Evolutionary conservation across 1,284 basidiomycete species (phyloP), one percentile per base, ranked within the genome.

Genomic region (Leccinum pachyderme): DNA sequence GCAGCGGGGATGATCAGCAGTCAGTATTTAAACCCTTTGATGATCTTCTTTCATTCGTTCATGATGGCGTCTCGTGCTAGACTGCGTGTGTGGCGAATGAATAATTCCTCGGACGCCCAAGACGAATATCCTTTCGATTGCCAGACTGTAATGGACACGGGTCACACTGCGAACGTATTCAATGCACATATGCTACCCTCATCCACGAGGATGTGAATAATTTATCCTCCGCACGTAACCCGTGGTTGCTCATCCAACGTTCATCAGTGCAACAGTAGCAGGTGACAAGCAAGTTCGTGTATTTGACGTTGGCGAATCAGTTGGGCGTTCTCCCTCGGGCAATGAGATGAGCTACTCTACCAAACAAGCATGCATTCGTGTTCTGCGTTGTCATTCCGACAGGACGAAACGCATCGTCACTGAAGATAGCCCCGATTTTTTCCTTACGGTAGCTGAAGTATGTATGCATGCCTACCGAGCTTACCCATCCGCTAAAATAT

Each of bases 91-190:
- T 89, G 89, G 89, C 75, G 79, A 46, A 74, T 84, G 57, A 78
- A 82, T 56, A 63, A 66, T 7, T 61, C 59, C 31, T 65, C 76
- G 35, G 60, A 69, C 8, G 44, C 45, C 27, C 45, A 22, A 35
- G 59, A 58, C 18, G 79, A 71, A 62, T 88, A 75, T 71, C 89
- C 83, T 51, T 91, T 81, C 70, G 76, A 72, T 54, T 88, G 81
- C 68, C 81, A 76, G 56, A 76, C 76, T 39, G 81, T 82, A 57
- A 86, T 94, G 56, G 67, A 79, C 12, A 94, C 91, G 1, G 92
- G 91, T 1, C 95, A 98, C 73, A 79, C 76, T 28, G 84, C 81
- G 15, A 97, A 97, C 68, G 94, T 98, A 56, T 98, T 98, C 76
- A 88, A 86, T 55, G 85, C 85, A 2, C 86, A 91, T 52, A 90